Evolutionary conservation across 495 filamentous ascomycete species (phyloP).

Genomic region (Aspergillus carlsbadensis): DNA sequence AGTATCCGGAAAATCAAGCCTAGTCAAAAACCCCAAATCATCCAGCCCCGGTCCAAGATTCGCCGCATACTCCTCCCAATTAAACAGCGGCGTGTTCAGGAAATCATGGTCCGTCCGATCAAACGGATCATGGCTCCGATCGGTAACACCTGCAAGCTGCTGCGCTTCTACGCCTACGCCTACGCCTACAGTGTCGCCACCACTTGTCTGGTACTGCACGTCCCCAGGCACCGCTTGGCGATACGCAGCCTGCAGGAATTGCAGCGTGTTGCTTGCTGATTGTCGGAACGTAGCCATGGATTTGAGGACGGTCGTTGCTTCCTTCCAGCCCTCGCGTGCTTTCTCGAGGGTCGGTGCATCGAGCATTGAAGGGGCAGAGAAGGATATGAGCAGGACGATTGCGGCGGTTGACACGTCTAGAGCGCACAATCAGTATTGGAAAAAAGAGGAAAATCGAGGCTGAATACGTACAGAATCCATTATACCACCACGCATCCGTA

Average conservation of each 20-base stretch:
- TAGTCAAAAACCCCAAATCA: conserved; percentile 2
- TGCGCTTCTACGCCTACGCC: no score
- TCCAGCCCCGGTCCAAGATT: not conserved
- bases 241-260: conserved; percentile 29
- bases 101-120: no score
- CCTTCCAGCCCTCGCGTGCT: no score
- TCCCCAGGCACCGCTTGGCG: not conserved
- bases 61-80: not conserved
- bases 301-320: no score
- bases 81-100: no score
- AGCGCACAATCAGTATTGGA: not conserved
- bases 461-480: no score
- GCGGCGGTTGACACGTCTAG: conserved; percentile 44
- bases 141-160: no score
- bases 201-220: not conserved
- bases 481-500: no score
- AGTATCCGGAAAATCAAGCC: not conserved
- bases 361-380: conserved; percentile 26
- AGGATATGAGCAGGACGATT: conserved; percentile 41
- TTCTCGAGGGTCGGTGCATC: conserved; percentile 15
- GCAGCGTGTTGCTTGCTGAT: conserved; percentile 32
- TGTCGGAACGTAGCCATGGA: conserved; percentile 31
- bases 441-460: no score
- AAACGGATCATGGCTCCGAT: no score
- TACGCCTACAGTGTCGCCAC: no score